Evolutionary conservation across 768 basidiomycete genomes (phyloP).

Genomic region (Lactifluus hygrophoroides): DNA sequence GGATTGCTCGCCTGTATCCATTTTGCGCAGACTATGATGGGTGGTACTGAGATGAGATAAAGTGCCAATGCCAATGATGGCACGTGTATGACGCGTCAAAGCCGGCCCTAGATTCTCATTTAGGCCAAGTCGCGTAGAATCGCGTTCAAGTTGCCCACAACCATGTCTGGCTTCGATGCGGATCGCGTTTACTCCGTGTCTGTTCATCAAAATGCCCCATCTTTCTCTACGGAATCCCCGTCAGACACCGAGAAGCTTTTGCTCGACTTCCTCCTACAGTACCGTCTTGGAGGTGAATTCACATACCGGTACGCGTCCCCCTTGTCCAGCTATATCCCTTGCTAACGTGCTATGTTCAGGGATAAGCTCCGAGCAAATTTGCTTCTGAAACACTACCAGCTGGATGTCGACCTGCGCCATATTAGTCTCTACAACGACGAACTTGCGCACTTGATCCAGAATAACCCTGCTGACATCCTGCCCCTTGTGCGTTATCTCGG

Average conservation of each 20-base stretch:
- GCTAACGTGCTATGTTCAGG: slow-evolving; percentile 29
- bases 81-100: slow-evolving; percentile 4
- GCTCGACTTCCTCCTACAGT: slow-evolving; percentile 80
- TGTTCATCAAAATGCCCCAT: slow-evolving; percentile 55
- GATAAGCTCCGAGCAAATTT: slow-evolving; percentile 88
- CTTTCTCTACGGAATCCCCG: slow-evolving; percentile 56
- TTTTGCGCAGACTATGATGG: slow-evolving; percentile 23
- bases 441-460: slow-evolving; percentile 84
- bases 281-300: slow-evolving; percentile 85
- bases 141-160: background rate
- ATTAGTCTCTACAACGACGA: slow-evolving; percentile 79
- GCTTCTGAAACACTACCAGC: slow-evolving; percentile 69
- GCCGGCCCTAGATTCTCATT: slow-evolving; percentile 5
- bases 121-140: background rate
- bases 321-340: background rate
- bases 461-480: slow-evolving; percentile 79
- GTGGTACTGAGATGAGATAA: no score
- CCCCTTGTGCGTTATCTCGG: slow-evolving; percentile 53
- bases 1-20: slow-evolving; percentile 73
- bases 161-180: slow-evolving; percentile 83
- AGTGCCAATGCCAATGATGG: background rate
- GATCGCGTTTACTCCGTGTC: slow-evolving; percentile 76
- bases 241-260: slow-evolving; percentile 76
- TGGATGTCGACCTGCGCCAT: slow-evolving; percentile 49
- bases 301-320: slow-evolving; percentile 62